Evolutionary conservation across 1,284 basidiomycete genomes (phyloP).

Genomic region (Testicularia cyperi): DNA sequence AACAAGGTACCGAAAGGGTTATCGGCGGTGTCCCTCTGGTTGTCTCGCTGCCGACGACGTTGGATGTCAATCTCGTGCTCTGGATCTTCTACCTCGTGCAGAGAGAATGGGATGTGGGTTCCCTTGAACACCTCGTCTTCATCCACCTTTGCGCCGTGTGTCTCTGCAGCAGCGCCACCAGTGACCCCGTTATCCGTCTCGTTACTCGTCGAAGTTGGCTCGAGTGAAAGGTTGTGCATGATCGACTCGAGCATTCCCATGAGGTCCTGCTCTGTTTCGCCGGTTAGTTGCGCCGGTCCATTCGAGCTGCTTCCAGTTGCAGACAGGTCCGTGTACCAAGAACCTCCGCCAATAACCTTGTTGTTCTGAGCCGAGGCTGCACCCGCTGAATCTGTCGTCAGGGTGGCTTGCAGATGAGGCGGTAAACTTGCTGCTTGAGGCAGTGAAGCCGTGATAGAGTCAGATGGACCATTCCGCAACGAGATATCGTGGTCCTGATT

Average conservation of each 20-base stretch:
- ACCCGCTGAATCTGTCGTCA: neutral
- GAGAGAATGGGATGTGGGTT: constrained; percentile 54
- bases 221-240: constrained; percentile 15
- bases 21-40: neutral
- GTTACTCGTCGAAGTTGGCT: neutral
- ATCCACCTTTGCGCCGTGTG: too few relatives aligned
- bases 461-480: too few relatives aligned
- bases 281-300: neutral
- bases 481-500: constrained; percentile 13
- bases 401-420: neutral
- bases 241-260: constrained; percentile 32
- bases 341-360: constrained; percentile 25
- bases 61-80: constrained; percentile 50
- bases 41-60: neutral
- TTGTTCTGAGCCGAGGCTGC: neutral
- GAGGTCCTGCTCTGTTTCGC: constrained; percentile 44
- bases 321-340: constrained; percentile 20
- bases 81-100: constrained; percentile 56
- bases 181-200: too few relatives aligned
- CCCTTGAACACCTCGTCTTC: constrained; percentile 54
- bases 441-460: too few relatives aligned
- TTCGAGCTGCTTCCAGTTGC: neutral
- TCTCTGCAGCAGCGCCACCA: too few relatives aligned
- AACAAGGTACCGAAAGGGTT: neutral
- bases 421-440: neutral